phyloP scores from a whole-genome alignment of 2,329 filamentous ascomycete genomes.

The Xylariaceae sp. region DNA sequence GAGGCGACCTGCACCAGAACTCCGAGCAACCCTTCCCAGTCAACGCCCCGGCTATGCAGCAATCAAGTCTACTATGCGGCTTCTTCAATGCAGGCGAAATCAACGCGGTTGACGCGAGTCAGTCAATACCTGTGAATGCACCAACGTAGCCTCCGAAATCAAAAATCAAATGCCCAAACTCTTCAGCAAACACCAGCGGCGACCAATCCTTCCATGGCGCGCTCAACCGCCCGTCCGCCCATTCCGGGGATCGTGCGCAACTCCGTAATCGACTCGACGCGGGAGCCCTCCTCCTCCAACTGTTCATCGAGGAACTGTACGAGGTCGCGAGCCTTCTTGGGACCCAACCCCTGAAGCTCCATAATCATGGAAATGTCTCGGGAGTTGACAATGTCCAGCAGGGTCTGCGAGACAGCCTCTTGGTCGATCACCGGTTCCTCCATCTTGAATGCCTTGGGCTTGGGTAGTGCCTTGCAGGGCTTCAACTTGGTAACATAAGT shows the following conservation, averaged over 20 bases:
- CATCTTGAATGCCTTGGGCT: slow-evolving; percentile 15
- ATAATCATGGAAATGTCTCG: slow-evolving; percentile 61
- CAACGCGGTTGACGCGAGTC: slow-evolving; percentile 7
- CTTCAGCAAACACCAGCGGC: slow-evolving; percentile 15
- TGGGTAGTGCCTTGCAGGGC: slow-evolving; percentile 21
- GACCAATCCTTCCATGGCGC: slow-evolving; percentile 48
- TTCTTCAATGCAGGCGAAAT: slow-evolving; percentile 6
- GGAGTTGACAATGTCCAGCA: slow-evolving; percentile 69
- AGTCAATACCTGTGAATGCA: slow-evolving; percentile 16
- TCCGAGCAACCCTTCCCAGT: not conserved
- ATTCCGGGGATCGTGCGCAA: slow-evolving; percentile 52
- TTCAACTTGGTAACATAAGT: slow-evolving; percentile 28
- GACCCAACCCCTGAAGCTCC: slow-evolving; percentile 63
- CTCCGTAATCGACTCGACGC: slow-evolving; percentile 46
- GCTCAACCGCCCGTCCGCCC: slow-evolving; percentile 51
- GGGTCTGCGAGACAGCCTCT: slow-evolving; percentile 43
- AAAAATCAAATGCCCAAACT: not conserved
- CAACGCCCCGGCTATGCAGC: slow-evolving; percentile 27
- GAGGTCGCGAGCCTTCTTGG: slow-evolving; percentile 62
- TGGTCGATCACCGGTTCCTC: slow-evolving; percentile 25
- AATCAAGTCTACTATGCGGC: slow-evolving; percentile 9
- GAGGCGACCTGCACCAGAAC: not conserved
- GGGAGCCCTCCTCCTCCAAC: slow-evolving; percentile 37
- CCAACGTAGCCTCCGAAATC: slow-evolving; percentile 8
- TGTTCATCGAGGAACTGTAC: slow-evolving; percentile 50